Evolutionary conservation across 73 alveolate genomes (phyloP), one percentile per base, ranked within the genome.

Genomic region (Durusdinium trenchii): DNA sequence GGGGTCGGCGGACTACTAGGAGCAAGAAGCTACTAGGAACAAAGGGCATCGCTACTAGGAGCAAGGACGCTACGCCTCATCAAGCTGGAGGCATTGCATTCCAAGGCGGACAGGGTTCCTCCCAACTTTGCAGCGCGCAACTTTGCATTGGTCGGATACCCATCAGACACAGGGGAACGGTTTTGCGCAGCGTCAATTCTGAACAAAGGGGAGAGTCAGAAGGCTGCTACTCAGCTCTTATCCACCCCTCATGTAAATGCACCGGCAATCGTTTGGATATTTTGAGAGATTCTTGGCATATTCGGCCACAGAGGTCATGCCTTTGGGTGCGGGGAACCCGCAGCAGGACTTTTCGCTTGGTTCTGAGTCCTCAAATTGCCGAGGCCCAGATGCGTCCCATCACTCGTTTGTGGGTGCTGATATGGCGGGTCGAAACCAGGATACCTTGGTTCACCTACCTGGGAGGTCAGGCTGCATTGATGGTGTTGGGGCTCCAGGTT

Each of bases 41-140:
- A n/a, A n/a, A n/a, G n/a, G n/a, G n/a, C n/a, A n/a, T n/a, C n/a
- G n/a, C n/a, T n/a, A n/a, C n/a, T n/a, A n/a, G n/a, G n/a, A n/a
- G n/a, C n/a, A n/a, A n/a, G n/a, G n/a, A n/a, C n/a, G n/a, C n/a
- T n/a, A n/a, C n/a, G n/a, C n/a, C n/a, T n/a, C n/a, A n/a, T n/a
- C n/a, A n/a, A n/a, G n/a, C n/a, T n/a, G n/a, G n/a, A n/a, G n/a
- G n/a, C n/a, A n/a, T n/a, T n/a, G n/a, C n/a, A n/a, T n/a, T n/a
- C 95, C 36, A 20, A 86, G 95, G 95, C 82, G 6, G 36, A 18
- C 36, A 6, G 26, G 38, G 95, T 86, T 38, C 84, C 95, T 2
- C 46, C 40, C 47, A 61, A 61, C 95, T 86, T 86, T 46, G 95
- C 95, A 1, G 95, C 95, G 14, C 83, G 95, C 18, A 86, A 86